Percentiles rank a stretch among this genome's conserved stretches.
Conservation (phyloP, 2,329 filamentous ascomycete genomes). For the Pseudovirgaria hyperparasitica region DNA sequence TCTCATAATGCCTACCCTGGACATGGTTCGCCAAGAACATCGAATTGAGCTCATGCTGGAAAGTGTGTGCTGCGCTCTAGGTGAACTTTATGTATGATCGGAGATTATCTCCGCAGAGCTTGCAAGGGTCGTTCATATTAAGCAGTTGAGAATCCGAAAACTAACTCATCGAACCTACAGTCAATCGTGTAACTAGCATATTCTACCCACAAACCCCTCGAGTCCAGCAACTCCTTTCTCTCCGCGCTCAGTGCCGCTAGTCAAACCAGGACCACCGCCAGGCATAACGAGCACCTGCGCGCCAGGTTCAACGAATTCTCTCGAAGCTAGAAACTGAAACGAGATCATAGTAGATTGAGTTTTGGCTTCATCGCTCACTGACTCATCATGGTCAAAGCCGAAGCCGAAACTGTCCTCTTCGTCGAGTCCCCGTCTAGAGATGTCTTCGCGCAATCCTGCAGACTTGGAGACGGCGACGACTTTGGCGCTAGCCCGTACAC, state of each 20-base stretch:
- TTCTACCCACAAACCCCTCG: constrained; percentile 59
- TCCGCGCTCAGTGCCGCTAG: constrained; percentile 40
- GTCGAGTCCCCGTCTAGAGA: constrained; percentile 11
- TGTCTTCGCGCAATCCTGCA: constrained; percentile 9
- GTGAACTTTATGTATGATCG: too few relatives aligned
- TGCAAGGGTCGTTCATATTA: too few relatives aligned
- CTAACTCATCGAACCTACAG: too few relatives aligned
- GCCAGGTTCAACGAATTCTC: constrained; percentile 63
- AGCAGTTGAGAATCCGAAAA: too few relatives aligned
- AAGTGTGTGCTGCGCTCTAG: too few relatives aligned
- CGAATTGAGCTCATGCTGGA: too few relatives aligned
- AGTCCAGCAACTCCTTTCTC: constrained; percentile 43
- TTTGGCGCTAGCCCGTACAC: constrained; percentile 68
- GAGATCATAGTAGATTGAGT: constrained; percentile 38
- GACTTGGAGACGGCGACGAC: constrained; percentile 47
- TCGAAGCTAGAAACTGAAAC: constrained; percentile 54
- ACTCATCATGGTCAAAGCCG: constrained; percentile 28
- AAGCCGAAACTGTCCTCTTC: constrained; percentile 48
- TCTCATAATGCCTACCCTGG: too few relatives aligned
- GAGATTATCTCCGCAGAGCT: too few relatives aligned
- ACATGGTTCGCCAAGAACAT: too few relatives aligned
- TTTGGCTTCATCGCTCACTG: constrained; percentile 25
- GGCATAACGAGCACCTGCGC: constrained; percentile 60
- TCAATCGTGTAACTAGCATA: too few relatives aligned
- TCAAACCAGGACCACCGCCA: constrained; percentile 49